These are phyloP conservation scores for Colletotrichum sp. DNA, from an alignment of 2,329 filamentous ascomycete species.

Conservation along the genomic window DNA sequence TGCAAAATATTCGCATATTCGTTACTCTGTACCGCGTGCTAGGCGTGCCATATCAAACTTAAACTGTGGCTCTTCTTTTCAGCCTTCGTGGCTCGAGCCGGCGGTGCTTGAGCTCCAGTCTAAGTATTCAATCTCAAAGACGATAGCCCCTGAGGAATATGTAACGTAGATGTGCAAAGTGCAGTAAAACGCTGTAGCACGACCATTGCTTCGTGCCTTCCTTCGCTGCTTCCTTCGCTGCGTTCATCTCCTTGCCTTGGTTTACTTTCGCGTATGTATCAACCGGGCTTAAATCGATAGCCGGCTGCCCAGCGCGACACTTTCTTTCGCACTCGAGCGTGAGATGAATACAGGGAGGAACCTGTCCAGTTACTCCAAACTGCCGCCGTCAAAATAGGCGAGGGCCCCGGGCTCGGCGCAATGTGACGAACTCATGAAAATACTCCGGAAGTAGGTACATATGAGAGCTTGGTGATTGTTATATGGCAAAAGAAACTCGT, in stretches of 20 bases:
- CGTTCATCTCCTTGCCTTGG: neutral
- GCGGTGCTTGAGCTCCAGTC: neutral
- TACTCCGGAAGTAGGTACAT: neutral
- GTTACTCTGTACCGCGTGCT: neutral
- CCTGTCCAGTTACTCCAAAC: neutral
- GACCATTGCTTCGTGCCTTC: neutral
- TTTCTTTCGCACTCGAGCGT: neutral
- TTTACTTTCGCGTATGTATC: accelerated
- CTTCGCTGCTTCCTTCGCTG: neutral
- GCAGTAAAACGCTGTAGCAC: neutral
- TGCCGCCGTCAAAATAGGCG: neutral
- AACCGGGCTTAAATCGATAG: neutral
- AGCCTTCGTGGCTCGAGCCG: neutral
- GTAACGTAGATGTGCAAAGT: neutral
- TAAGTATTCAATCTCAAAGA: neutral
- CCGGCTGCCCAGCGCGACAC: neutral
- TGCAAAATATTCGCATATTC: neutral
- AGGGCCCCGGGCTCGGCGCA: neutral
- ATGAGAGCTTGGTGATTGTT: neutral
- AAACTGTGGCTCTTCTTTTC: neutral
- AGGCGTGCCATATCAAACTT: neutral
- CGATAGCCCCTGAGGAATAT: neutral
- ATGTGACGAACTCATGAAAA: neutral
- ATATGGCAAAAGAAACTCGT: neutral
- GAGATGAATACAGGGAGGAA: neutral